Base-by-base conservation (phyloP, 148 eudicot genomes). In the Silene latifolia region DNA sequence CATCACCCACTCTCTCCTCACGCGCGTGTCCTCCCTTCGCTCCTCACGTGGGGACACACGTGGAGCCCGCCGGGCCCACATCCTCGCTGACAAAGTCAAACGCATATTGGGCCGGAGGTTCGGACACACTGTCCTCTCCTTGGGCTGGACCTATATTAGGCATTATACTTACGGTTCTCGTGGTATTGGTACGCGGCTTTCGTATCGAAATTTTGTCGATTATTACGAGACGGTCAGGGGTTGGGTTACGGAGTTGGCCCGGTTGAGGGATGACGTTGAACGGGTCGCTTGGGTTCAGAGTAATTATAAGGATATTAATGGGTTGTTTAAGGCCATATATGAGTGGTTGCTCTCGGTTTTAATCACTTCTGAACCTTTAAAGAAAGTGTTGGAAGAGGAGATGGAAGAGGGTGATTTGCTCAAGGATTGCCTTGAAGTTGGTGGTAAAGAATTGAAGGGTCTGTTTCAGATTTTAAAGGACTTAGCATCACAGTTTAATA, bases 361-460 rank as follows among this genome's bases (percentile, higher is more conserved):
- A 58, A 77, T 74, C 67, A 86, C 80, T 63, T 79, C 93, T 81
- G 98, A 97, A 61, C 90, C 95, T 2, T 51, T 91, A 74, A 86
- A 86, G 64, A 89, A 91, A 80, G 57, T 89, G 73, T 56, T 93
- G 80, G 81, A 86, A 78, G 80, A 27, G 72, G 98, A 93, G 83
- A 75, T 80, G 59, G 80, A 85, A 44, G 91, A 90, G 53, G 97
- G 97, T 67, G 97, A 86, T 18, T 82, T 89, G 73, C 80, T 93
- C n/a, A 82, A 77, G 82, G 98, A 93, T 77, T 91, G 95, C 48
- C 86, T 93, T 75, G 95, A 93, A 79, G 83, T 93, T 75, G 97
- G 95, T 69, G 70, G 77, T 77, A 78, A 60, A 70, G 98, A 93
- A 69, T 67, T 91, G 74, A 86, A 83, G 81, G 90, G 91, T 74